phyloP scores from a whole-genome alignment of 805 yeast genomes.

The Kuraishia capsulata region DNA sequence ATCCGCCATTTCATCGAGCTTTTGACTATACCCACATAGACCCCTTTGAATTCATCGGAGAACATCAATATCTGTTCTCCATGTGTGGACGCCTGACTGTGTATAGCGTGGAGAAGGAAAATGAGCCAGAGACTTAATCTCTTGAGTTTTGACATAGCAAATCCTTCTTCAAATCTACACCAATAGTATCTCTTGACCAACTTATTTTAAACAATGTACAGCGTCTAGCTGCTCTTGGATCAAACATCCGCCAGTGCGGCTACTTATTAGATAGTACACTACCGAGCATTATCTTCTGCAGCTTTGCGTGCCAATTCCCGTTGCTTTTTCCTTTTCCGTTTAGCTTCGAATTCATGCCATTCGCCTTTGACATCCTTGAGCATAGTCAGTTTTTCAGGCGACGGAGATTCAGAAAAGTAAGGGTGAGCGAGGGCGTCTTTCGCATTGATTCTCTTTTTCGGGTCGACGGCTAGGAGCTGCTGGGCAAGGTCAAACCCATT shows the following conservation, averaged over 20 bases:
- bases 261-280: too few species aligned
- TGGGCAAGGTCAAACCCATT: slow-evolving; percentile 58
- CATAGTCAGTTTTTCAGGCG: slow-evolving; percentile 47
- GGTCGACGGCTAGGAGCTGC: slow-evolving; percentile 59
- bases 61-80: not conserved
- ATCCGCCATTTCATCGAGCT: too few species aligned
- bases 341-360: slow-evolving; percentile 97
- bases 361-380: slow-evolving; percentile 62
- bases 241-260: too few species aligned
- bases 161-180: too few species aligned
- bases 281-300: not conserved
- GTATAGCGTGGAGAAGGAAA: not conserved
- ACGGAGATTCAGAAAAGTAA: slow-evolving; percentile 67
- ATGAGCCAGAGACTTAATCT: too few species aligned
- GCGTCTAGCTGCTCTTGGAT: too few species aligned
- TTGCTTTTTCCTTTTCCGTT: slow-evolving; percentile 49
- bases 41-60: not conserved
- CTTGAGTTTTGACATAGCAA: too few species aligned
- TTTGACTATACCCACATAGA: not conserved
- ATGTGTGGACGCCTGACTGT: not conserved
- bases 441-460: slow-evolving; percentile 59
- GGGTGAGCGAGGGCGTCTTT: slow-evolving; percentile 56
- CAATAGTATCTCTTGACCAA: too few species aligned
- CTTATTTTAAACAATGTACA: too few species aligned
- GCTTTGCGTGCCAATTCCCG: slow-evolving; percentile 9